phyloP scores from a whole-genome alignment of 2,329 filamentous ascomycete species.

The Dothiorella sarmentorum region DNA sequence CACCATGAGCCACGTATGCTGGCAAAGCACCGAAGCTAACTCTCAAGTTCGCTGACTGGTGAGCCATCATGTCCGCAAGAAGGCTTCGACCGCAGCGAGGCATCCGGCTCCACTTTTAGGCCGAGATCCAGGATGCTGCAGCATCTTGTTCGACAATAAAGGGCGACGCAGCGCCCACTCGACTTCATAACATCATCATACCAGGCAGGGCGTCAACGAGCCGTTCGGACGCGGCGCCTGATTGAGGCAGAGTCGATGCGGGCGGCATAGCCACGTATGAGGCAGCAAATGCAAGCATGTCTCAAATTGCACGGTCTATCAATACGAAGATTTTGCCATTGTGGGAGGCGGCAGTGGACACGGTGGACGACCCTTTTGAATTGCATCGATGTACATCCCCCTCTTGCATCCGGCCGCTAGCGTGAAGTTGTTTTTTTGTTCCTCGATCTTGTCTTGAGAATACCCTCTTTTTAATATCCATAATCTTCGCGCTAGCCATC shows the following conservation, averaged over 20 bases:
- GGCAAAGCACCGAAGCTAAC: not conserved
- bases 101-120: conserved; percentile 12
- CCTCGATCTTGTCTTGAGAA: too few species aligned
- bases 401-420: too few species aligned
- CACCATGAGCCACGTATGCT: not conserved
- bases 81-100: not conserved
- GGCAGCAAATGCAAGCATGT: not conserved
- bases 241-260: not conserved
- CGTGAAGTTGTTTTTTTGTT: too few species aligned
- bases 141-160: not conserved
- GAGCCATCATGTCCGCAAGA: not conserved
- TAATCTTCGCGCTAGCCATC: too few species aligned
- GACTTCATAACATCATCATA: not conserved
- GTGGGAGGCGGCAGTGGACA: not conserved
- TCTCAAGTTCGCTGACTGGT: not conserved
- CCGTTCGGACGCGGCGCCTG: not conserved
- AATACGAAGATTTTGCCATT: not conserved
- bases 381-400: conserved; percentile 4
- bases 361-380: not conserved
- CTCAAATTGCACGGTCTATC: conserved; percentile 1
- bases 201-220: not conserved
- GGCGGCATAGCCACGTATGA: not conserved
- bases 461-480: too few species aligned
- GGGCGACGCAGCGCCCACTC: not conserved
- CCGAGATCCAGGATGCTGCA: conserved; percentile 2